Percentiles rank a stretch among this genome's conserved stretches.
Conservation (phyloP, 2,329 filamentous ascomycete species). For the Aspergillus hiratsukae region DNA sequence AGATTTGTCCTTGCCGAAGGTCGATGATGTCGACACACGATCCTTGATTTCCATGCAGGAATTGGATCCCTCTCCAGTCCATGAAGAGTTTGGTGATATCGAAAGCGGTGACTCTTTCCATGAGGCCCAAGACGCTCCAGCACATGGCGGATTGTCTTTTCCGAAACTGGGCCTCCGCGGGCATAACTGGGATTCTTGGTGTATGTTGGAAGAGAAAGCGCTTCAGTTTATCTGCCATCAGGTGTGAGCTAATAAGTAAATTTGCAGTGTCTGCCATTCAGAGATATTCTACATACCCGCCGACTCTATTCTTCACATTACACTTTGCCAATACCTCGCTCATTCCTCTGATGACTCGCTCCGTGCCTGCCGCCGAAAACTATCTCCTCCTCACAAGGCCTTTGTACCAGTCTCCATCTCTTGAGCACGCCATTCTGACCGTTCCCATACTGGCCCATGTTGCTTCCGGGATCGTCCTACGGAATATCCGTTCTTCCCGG, state of each 20-base stretch:
- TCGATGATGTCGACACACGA: conserved; percentile 29
- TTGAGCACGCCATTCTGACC: conserved; percentile 75
- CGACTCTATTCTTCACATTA: conserved; percentile 68
- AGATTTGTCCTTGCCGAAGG: conserved; percentile 14
- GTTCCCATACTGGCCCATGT: conserved; percentile 73
- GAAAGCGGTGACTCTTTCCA: conserved; percentile 49
- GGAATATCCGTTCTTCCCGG: conserved; percentile 68
- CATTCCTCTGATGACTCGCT: conserved; percentile 69
- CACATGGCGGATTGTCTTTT: conserved; percentile 15
- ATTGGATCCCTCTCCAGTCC: conserved; percentile 78
- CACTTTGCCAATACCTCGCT: conserved; percentile 79
- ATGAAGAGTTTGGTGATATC: conserved; percentile 45
- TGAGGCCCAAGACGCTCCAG: conserved; percentile 16
- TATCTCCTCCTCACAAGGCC: conserved; percentile 89
- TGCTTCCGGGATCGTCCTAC: conserved; percentile 68
- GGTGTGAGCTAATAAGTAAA: neutral
- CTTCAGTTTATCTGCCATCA: too few species aligned
- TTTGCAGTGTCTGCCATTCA: conserved; percentile 67
- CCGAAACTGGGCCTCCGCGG: conserved; percentile 55
- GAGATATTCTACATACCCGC: conserved; percentile 83
- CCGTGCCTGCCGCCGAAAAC: conserved; percentile 69
- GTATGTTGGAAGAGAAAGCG: conserved; percentile 45
- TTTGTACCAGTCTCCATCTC: conserved; percentile 78
- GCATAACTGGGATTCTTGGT: conserved; percentile 70
- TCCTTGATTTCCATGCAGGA: conserved; percentile 66